Conservation (phyloP, 805 yeast genomes). For the Wickerhamomyces alni region DNA sequence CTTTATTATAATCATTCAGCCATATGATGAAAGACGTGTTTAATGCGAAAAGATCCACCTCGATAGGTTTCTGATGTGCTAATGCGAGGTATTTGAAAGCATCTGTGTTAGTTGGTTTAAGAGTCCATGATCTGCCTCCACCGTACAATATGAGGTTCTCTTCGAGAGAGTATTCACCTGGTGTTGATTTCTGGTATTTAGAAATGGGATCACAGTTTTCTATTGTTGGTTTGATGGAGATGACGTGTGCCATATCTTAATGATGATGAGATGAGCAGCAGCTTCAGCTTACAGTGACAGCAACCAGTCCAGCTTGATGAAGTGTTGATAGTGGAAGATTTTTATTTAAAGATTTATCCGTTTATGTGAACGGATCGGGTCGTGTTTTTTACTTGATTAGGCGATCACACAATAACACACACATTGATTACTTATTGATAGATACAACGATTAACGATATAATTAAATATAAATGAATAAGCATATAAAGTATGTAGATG, state of each 20-base stretch:
- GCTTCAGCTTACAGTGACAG: no score
- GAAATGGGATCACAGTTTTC: slow-evolving; percentile 26
- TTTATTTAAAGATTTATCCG: background rate
- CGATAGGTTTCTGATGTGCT: slow-evolving; percentile 8
- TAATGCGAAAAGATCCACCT: slow-evolving; percentile 32
- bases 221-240: slow-evolving; percentile 26
- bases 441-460: no score
- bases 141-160: slow-evolving; percentile 31
- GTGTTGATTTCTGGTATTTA: slow-evolving; percentile 13
- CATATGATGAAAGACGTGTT: slow-evolving; percentile 32
- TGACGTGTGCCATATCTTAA: slow-evolving; percentile 4
- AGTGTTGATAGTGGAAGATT: background rate
- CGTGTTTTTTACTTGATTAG: background rate
- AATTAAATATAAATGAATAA: no score
- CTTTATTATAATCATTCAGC: slow-evolving; percentile 29
- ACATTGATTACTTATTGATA: no score
- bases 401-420: no score
- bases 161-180: slow-evolving; percentile 13
- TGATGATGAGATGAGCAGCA: no score
- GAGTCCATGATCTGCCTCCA: slow-evolving; percentile 33
- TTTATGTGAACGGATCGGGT: background rate
- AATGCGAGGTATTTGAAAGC: slow-evolving; percentile 9
- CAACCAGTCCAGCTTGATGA: no score
- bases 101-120: slow-evolving; percentile 9
- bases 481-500: no score